Evolutionary conservation across 441 rosid species (phyloP).

Genomic region (Mallotus japonicus): DNA sequence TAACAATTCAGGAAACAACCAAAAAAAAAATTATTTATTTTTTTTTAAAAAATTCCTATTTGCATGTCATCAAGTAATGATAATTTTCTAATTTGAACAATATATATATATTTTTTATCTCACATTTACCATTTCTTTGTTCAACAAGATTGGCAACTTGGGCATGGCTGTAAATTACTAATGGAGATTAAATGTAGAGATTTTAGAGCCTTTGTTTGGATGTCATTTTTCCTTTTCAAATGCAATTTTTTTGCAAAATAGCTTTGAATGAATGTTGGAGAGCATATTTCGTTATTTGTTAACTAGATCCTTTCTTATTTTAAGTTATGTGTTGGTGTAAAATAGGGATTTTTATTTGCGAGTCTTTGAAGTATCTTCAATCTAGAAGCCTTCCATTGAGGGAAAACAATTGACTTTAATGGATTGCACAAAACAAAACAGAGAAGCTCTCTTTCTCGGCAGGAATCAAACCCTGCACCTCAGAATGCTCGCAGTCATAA

Average conservation of each 20-base stretch:
- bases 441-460: no score
- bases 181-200: conserved; percentile 1
- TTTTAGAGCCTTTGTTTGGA: not conserved
- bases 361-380: no score
- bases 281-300: not conserved
- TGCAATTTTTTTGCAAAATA: not conserved
- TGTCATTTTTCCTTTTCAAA: not conserved
- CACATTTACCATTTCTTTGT: not conserved
- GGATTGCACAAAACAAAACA: no score
- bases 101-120: not conserved
- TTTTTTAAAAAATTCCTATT: not conserved
- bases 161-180: not conserved
- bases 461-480: no score
- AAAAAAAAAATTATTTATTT: not conserved
- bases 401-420: no score
- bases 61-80: no score
- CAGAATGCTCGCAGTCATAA: no score
- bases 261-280: conserved; percentile 1
- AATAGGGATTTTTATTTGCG: no score
- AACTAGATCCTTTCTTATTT: not conserved
- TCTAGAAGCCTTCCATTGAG: no score
- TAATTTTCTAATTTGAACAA: no score
- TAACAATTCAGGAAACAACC: not conserved
- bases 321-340: no score
- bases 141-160: not conserved